Evolutionary conservation across 768 basidiomycete genomes (phyloP).

Genomic region (Leccinum imitatum): DNA sequence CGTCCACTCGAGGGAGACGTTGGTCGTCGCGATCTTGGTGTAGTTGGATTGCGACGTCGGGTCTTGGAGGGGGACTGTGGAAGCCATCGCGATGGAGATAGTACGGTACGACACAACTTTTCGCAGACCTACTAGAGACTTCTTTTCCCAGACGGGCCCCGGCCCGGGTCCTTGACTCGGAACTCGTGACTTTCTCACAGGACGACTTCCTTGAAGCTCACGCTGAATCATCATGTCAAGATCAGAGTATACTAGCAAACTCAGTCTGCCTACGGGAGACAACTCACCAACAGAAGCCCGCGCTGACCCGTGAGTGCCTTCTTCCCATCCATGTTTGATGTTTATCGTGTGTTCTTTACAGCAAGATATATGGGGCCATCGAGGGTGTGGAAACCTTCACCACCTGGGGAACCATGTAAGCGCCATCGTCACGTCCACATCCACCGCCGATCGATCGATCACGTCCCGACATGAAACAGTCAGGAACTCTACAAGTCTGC

Average conservation of each 20-base stretch:
- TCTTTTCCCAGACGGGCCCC: neutral
- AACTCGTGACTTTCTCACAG: neutral
- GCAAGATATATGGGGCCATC: slow-evolving; percentile 26
- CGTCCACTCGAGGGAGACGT: slow-evolving; percentile 55
- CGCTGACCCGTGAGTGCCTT: neutral
- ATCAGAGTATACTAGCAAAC: no score
- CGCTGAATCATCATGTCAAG: no score
- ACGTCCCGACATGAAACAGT: slow-evolving; percentile 1
- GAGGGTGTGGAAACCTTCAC: slow-evolving; percentile 21
- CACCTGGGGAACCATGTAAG: slow-evolving; percentile 19
- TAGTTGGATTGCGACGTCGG: slow-evolving; percentile 62
- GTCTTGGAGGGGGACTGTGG: slow-evolving; percentile 28
- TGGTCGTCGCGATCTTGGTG: slow-evolving; percentile 42
- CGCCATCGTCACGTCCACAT: neutral
- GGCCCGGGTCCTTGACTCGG: neutral
- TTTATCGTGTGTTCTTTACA: neutral
- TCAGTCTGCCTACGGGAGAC: no score
- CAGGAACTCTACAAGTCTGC: slow-evolving; percentile 8
- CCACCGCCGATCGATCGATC: neutral
- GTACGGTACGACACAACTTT: neutral
- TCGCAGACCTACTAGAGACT: neutral
- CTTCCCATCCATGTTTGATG: neutral
- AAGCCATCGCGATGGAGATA: slow-evolving; percentile 12
- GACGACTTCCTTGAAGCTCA: no score
- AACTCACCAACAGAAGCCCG: no score